These are phyloP conservation scores for Fusarium poae DNA, from an alignment of 2,329 filamentous ascomycete genomes.

Conservation along the genomic window DNA sequence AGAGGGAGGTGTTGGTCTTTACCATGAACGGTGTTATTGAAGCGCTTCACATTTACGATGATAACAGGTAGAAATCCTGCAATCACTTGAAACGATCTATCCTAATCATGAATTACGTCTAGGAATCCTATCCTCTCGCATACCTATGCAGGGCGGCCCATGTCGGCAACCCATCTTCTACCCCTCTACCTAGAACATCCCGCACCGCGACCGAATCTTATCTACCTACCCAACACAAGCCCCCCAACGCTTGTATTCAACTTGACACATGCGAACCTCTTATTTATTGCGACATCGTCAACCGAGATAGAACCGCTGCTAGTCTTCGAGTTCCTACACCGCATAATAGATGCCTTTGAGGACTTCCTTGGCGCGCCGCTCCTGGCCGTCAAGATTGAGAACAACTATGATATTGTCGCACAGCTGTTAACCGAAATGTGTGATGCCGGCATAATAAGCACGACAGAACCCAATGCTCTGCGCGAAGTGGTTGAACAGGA, in stretches of 20 bases:
- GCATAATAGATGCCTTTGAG: conserved; percentile 90
- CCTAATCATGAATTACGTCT: conserved; percentile 43
- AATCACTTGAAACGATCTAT: background rate
- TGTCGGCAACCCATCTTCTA: conserved; percentile 80
- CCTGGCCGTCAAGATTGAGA: conserved; percentile 86
- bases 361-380: conserved; percentile 93
- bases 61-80: conserved; percentile 76
- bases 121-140: conserved; percentile 91
- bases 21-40: conserved; percentile 90
- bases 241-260: conserved; percentile 92
- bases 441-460: conserved; percentile 88
- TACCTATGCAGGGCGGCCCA: conserved; percentile 85
- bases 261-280: conserved; percentile 85
- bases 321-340: conserved; percentile 93
- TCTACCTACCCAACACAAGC: conserved; percentile 84
- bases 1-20: conserved; percentile 50
- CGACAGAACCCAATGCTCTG: conserved; percentile 92
- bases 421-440: conserved; percentile 97
- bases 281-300: conserved; percentile 88
- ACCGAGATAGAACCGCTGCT: conserved; percentile 89
- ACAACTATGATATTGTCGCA: conserved; percentile 91
- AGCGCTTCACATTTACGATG: conserved; percentile 96
- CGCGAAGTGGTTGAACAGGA: conserved; percentile 93
- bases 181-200: conserved; percentile 89
- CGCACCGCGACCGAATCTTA: conserved; percentile 82